Base-by-base conservation (phyloP, 2,329 filamentous ascomycete genomes). In the Pseudogymnoascus sp. region DNA sequence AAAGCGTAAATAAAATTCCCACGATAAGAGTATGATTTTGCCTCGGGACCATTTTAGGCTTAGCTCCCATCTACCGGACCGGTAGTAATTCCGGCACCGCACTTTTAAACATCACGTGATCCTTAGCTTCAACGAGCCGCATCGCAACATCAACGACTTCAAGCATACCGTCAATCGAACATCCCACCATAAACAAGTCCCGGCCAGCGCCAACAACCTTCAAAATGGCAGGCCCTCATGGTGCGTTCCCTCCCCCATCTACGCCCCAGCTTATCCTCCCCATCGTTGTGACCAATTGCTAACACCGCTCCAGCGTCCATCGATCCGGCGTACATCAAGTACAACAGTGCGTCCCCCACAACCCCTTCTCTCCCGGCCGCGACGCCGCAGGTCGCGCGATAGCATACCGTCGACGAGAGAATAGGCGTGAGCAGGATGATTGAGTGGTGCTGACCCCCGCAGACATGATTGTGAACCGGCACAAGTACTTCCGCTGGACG, bases 401-500 rank as follows among this genome's bases (percentile, higher is more conserved):
- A 28, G 14, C 28, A 19, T 38, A 33, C 31, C 6, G 1, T 41
- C 12, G 14, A 19, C 6, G 35, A 41, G 66, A 62, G 65, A 50
- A 66, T 59, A 6, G 26, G 38, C 38, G 12, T 26, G 50, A 24
- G 33, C 22, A 19, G n/a, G 22, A 10, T n/a, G n/a, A 40, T 11
- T 60, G 46, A 68, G 64, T 38, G 62, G 60, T 60, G 61, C 63
- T 64, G 43, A 67, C 59, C 62, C 62, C 70, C 14, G 33, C 72
- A 96, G 93, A 89, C 75, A 90, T 97, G 86, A 85, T 84, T 72
- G 81, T 84, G 72, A 91, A 90, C 81, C 89, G 95, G 69, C 89
- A 93, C 84, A 91, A 91, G 79, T 96, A 91, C 84, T 99, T 98
- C 84, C 85, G 91, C 77, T 98, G 91, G 91, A 98, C 89, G 37